Conservation (phyloP, 192 early-diverging fungal genomes). For the Dissophora globulifera region DNA sequence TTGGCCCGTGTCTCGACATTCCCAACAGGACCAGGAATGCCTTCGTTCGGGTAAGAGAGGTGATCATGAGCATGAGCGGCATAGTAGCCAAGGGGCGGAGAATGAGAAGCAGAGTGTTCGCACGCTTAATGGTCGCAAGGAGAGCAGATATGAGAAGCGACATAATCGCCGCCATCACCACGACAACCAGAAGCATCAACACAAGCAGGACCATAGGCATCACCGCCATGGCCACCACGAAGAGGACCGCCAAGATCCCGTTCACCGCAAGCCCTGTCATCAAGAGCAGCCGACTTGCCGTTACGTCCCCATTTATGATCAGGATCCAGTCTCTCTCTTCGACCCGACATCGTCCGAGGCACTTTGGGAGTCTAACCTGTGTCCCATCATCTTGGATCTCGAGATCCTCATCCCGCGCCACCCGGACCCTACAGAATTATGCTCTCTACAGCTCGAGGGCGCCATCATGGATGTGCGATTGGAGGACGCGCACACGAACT, state of each 20-base stretch:
- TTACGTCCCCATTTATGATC: background rate
- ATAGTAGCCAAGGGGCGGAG: background rate
- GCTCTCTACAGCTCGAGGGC: slow-evolving; percentile 4
- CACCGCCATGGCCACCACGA: background rate
- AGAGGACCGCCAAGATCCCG: background rate
- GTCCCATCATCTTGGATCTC: background rate
- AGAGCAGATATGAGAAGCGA: background rate
- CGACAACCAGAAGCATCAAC: too few relatives aligned
- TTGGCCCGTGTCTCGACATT: background rate
- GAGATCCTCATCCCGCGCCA: background rate
- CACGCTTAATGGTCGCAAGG: background rate
- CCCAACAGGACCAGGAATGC: background rate
- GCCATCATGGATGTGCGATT: slow-evolving; percentile 1
- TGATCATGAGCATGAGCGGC: background rate
- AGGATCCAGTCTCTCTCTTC: background rate
- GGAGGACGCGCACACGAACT: background rate
- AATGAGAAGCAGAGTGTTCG: background rate
- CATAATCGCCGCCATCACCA: background rate
- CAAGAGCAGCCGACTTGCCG: background rate
- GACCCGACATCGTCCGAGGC: background rate
- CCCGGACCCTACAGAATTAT: background rate
- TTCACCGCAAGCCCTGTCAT: background rate
- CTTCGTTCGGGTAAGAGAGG: background rate
- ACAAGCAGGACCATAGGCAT: too few relatives aligned
- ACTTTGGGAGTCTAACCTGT: background rate